Percentiles rank a stretch among this genome's conserved stretches.
phyloP scores from a whole-genome alignment of 345 rosid genomes.

The Limnanthes douglasii region DNA sequence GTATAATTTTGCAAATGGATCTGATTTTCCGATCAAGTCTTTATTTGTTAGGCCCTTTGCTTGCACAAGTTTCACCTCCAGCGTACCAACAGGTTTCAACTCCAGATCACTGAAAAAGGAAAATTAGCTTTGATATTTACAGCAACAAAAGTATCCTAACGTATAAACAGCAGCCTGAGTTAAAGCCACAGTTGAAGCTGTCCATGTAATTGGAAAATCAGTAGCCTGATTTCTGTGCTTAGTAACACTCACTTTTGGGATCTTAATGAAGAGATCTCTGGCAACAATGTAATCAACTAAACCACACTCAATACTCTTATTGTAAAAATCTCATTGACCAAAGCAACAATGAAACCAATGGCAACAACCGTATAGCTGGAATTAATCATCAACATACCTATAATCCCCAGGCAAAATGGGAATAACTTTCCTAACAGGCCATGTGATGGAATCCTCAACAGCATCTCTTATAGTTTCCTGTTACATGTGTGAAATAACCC shows the following conservation, averaged over 20 bases:
- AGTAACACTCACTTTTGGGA: no score
- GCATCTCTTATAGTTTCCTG: slow-evolving; percentile 93
- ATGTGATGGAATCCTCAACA: slow-evolving; percentile 86
- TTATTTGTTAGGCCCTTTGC: slow-evolving; percentile 88
- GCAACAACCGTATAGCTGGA: slow-evolving; percentile 6
- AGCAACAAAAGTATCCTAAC: slow-evolving; percentile 2
- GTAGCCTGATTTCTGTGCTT: no score
- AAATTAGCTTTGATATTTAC: slow-evolving; percentile 6
- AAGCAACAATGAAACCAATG: slow-evolving; percentile 1
- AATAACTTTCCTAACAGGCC: slow-evolving; percentile 96
- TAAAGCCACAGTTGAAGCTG: neutral
- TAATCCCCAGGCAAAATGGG: slow-evolving; percentile 98
- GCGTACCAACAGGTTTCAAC: slow-evolving; percentile 75
- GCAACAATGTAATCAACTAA: neutral
- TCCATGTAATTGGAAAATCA: neutral
- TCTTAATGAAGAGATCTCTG: no score
- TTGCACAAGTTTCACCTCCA: slow-evolving; percentile 99
- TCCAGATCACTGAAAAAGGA: slow-evolving; percentile 62
- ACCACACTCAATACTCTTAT: neutral
- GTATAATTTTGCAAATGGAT: slow-evolving; percentile 72
- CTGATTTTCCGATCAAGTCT: slow-evolving; percentile 93
- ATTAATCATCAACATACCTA: slow-evolving; percentile 35
- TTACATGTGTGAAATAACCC: slow-evolving; percentile 7
- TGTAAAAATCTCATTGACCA: no score
- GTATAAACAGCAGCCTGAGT: neutral